These are phyloP conservation scores for Diaporthe humulicola DNA, from an alignment of 2,329 filamentous ascomycete genomes.

Conservation along the genomic window DNA sequence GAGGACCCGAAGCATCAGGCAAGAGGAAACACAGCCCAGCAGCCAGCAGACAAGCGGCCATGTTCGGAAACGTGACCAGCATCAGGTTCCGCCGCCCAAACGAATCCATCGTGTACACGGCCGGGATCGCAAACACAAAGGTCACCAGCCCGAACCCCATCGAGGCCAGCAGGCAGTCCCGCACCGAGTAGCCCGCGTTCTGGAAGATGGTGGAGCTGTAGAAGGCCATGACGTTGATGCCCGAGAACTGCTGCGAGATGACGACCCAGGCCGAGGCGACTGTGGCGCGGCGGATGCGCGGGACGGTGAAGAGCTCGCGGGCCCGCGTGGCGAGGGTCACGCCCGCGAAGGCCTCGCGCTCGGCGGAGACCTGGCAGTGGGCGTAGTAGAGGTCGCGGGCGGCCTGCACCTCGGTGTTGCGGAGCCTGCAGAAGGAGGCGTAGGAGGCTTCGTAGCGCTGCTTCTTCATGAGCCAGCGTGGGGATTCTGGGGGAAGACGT, in stretches of 20 bases:
- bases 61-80: slow-evolving; percentile 33
- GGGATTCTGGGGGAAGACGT: slow-evolving; percentile 66
- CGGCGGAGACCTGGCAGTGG: slow-evolving; percentile 73
- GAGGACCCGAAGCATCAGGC: slow-evolving; percentile 51
- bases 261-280: slow-evolving; percentile 84
- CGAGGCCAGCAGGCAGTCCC: slow-evolving; percentile 63
- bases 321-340: slow-evolving; percentile 74
- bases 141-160: slow-evolving; percentile 71
- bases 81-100: slow-evolving; percentile 65
- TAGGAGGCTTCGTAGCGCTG: slow-evolving; percentile 72
- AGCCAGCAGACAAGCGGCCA: slow-evolving; percentile 29
- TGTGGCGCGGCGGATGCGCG: slow-evolving; percentile 78
- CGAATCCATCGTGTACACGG: slow-evolving; percentile 71
- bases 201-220: slow-evolving; percentile 64
- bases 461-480: slow-evolving; percentile 77
- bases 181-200: slow-evolving; percentile 57
- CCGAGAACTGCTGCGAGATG: slow-evolving; percentile 68
- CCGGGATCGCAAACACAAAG: slow-evolving; percentile 70
- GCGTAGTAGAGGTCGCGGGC: slow-evolving; percentile 74
- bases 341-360: slow-evolving; percentile 62
- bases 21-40: slow-evolving; percentile 67
- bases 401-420: slow-evolving; percentile 68
- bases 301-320: slow-evolving; percentile 75
- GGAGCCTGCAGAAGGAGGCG: slow-evolving; percentile 63
- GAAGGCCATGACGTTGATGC: slow-evolving; percentile 51